Evolutionary conservation across 805 yeast species (phyloP).

Genomic region (Starmera dryadoides): DNA sequence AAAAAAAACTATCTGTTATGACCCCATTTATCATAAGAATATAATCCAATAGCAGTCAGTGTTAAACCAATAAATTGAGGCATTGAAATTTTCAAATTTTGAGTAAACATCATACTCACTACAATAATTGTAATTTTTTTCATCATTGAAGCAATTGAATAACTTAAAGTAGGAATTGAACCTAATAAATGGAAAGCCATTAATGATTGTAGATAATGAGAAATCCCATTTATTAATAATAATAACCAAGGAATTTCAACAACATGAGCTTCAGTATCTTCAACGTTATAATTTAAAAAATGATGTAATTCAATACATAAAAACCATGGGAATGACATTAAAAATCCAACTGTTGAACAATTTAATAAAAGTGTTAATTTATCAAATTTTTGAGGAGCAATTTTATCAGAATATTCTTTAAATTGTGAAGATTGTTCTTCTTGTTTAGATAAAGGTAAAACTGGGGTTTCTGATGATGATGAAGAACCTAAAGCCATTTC

Average conservation of each 20-base stretch:
- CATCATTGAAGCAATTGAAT: slow-evolving; percentile 81
- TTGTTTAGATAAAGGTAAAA: slow-evolving; percentile 3
- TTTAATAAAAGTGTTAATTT: slow-evolving; percentile 76
- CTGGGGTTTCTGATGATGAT: slow-evolving; percentile 3
- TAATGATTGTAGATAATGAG: slow-evolving; percentile 75
- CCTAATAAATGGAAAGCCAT: slow-evolving; percentile 79
- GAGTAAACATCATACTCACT: slow-evolving; percentile 63
- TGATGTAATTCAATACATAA: slow-evolving; percentile 49
- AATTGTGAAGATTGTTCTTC: slow-evolving; percentile 5
- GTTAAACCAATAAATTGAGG: slow-evolving; percentile 42
- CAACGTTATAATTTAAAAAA: slow-evolving; percentile 15
- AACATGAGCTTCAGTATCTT: slow-evolving; percentile 15
- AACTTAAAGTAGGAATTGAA: slow-evolving; percentile 74
- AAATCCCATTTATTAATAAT: slow-evolving; percentile 58
- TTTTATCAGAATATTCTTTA: slow-evolving; percentile 7
- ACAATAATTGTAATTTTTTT: slow-evolving; percentile 81
- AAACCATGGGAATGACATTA: slow-evolving; percentile 70
- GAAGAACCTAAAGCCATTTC: slow-evolving; percentile 4
- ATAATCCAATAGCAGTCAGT: slow-evolving; percentile 48
- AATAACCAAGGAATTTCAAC: slow-evolving; percentile 37
- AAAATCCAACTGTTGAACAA: slow-evolving; percentile 67
- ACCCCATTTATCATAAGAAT: slow-evolving; percentile 58
- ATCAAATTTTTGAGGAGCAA: slow-evolving; percentile 48
- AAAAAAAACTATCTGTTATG: neutral
- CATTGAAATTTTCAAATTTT: slow-evolving; percentile 37